Base-by-base conservation (phyloP, 108 stramenopile genomes). In the Cyclotella baltica region DNA sequence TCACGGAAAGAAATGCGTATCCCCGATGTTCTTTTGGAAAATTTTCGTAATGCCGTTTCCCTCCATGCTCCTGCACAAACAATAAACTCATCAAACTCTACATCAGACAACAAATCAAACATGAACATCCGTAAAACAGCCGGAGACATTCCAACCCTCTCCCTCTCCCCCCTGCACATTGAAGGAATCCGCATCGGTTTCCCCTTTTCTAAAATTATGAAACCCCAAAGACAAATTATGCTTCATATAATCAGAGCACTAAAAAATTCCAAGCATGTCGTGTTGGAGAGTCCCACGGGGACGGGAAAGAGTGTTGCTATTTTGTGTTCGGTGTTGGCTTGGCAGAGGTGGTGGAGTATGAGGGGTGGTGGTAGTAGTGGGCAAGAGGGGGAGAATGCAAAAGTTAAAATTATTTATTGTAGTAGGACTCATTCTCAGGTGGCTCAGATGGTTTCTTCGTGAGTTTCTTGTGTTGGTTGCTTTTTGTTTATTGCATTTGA, bases 381-480 rank as follows among this genome's bases (percentile, higher is more conserved):
- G 19, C 43, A 71, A 5, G 73, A 57, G 23, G 63, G 6, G 46
- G 28, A 57, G 27, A 68, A 53, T 11, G 48, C 31, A 30, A 72
- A 46, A 57, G 76, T 81, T 0, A 88, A 51, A 33, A 93, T 98
- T 55, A 87, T 98, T 56, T 99, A 99, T 75, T 94, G 96, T 66
- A 87, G 90, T 53, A 82, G 98, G 31, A 99, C 98, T 22, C 98
- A 99, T 74, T 85, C 86, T 5, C 98, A 99, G 65, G 88, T 99
- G 22, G 79, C 87, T 20, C 97, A 99, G 75, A 97, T 99, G 83
- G 92, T 97, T n/a, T 69, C 78, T 23, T 96, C 96, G 69, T 81
- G 67, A 76, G 75, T 76, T 37, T n/a, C 29, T 58, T 18, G 55
- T 1, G 25, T 15, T 37, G 20, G 3, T 25, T 43, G 1, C 9